These are phyloP conservation scores for Chytriomyces confervae DNA, from an alignment of 192 early-diverging fungal genomes.

Conservation along the genomic window DNA sequence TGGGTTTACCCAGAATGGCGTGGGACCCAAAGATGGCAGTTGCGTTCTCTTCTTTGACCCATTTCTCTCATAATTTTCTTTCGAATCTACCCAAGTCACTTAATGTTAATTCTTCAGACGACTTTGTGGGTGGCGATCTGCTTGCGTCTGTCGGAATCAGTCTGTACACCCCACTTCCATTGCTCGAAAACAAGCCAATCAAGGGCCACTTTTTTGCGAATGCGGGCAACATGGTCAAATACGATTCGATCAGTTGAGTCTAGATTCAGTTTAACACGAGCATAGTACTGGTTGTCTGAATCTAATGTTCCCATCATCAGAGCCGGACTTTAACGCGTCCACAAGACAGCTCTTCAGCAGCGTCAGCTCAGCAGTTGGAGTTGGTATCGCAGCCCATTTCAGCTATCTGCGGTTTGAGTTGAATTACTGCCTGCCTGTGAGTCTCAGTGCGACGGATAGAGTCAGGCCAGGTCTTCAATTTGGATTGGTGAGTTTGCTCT, in stretches of 20 bases:
- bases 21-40: slow-evolving; percentile 85
- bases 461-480: slow-evolving; percentile 81
- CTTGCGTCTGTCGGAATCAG: slow-evolving; percentile 81
- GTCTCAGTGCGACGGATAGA: slow-evolving; percentile 39
- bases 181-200: slow-evolving; percentile 63
- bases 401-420: slow-evolving; percentile 87
- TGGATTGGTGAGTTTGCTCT: slow-evolving; percentile 61
- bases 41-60: slow-evolving; percentile 16
- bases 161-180: slow-evolving; percentile 82
- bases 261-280: too few relatives aligned
- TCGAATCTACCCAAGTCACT: background rate
- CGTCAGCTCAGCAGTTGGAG: slow-evolving; percentile 76
- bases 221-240: slow-evolving; percentile 75
- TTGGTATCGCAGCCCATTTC: slow-evolving; percentile 87
- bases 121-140: slow-evolving; percentile 85
- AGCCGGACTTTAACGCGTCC: background rate
- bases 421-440: slow-evolving; percentile 83
- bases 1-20: slow-evolving; percentile 85
- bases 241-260: slow-evolving; percentile 43
- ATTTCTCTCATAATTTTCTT: too few relatives aligned
- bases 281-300: too few relatives aligned
- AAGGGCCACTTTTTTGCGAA: slow-evolving; percentile 88
- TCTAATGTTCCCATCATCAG: background rate
- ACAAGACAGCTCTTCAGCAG: slow-evolving; percentile 41
- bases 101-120: slow-evolving; percentile 45